Percentiles rank a stretch among this genome's conserved stretches.
These are phyloP conservation scores for Plicaturopsis crispa DNA, from an alignment of 768 basidiomycete species.

Conservation along the genomic window DNA sequence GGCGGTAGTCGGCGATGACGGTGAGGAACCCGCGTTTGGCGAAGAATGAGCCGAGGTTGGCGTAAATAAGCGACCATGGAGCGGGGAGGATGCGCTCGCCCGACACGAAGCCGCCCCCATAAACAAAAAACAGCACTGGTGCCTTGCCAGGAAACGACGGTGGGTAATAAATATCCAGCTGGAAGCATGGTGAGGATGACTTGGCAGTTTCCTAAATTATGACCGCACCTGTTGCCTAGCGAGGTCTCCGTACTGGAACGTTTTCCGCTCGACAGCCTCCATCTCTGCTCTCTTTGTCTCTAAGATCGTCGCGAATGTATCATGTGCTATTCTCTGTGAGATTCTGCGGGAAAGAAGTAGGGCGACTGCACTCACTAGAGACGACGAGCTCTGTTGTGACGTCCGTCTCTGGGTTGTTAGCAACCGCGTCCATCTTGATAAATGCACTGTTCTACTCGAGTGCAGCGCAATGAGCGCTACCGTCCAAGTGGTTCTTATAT, in stretches of 20 bases:
- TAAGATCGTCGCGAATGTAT: conserved; percentile 41
- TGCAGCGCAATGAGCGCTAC: too few species aligned
- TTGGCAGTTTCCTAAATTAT: too few species aligned
- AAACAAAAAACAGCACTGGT: conserved; percentile 55
- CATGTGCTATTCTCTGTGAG: conserved; percentile 42
- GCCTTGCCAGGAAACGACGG: conserved; percentile 24
- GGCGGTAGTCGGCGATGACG: conserved; percentile 64
- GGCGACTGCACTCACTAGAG: too few species aligned
- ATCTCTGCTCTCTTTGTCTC: conserved; percentile 41
- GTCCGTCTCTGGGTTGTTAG: too few species aligned
- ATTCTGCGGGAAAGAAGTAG: too few species aligned
- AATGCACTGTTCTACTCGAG: too few species aligned
- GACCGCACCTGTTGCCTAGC: conserved; percentile 43
- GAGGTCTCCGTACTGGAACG: conserved; percentile 48
- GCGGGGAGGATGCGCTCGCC: conserved; percentile 44
- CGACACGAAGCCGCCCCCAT: conserved; percentile 56
- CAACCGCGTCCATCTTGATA: too few species aligned
- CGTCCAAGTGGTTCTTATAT: too few species aligned
- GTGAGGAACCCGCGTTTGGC: conserved; percentile 50
- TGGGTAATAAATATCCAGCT: conserved; percentile 70
- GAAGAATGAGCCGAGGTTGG: conserved; percentile 55
- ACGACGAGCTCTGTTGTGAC: too few species aligned
- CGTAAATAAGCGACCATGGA: conserved; percentile 44
- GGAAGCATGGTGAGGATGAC: too few species aligned
- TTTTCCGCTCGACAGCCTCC: conserved; percentile 37